phyloP scores from a whole-genome alignment of 2,329 filamentous ascomycete species.

The Teratosphaeria epicoccoides region DNA sequence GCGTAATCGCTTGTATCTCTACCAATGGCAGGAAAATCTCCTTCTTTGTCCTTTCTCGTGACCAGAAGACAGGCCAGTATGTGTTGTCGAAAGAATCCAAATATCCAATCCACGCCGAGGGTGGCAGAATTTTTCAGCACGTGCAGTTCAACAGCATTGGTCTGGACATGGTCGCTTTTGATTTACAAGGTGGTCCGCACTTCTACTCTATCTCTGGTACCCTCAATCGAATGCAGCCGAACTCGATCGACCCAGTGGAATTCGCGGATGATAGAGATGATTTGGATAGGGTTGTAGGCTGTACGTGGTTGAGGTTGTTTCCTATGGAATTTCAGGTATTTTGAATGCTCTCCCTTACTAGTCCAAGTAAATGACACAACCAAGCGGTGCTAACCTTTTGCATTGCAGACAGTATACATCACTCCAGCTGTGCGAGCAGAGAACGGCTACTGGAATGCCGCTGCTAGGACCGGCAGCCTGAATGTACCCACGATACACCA shows the following conservation, averaged over 20 bases:
- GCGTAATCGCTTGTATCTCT: slow-evolving; percentile 73
- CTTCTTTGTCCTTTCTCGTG: slow-evolving; percentile 61
- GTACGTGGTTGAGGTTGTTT: slow-evolving; percentile 62
- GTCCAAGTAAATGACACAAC: background rate
- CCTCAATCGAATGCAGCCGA: slow-evolving; percentile 59
- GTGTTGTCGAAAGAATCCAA: slow-evolving; percentile 60
- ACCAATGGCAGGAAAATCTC: slow-evolving; percentile 60
- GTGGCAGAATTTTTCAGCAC: slow-evolving; percentile 61
- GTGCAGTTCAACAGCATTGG: slow-evolving; percentile 69
- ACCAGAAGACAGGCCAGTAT: slow-evolving; percentile 62
- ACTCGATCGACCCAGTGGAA: slow-evolving; percentile 31
- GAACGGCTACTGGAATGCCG: slow-evolving; percentile 53
- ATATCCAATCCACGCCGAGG: slow-evolving; percentile 51
- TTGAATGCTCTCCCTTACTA: background rate
- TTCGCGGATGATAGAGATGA: slow-evolving; percentile 34
- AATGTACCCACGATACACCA: slow-evolving; percentile 60
- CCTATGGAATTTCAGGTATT: slow-evolving; percentile 24
- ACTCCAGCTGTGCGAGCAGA: slow-evolving; percentile 30
- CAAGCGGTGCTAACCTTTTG: background rate
- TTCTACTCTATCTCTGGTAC: slow-evolving; percentile 62
- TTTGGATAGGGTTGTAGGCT: slow-evolving; percentile 65
- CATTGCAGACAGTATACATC: slow-evolving; percentile 20
- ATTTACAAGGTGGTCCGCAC: slow-evolving; percentile 65
- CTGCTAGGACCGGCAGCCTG: slow-evolving; percentile 42
- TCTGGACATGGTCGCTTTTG: slow-evolving; percentile 73